Evolutionary conservation across 331 rosid genomes (phyloP), one percentile per base, ranked within the genome.

Genomic region (Spiraea crenata): DNA sequence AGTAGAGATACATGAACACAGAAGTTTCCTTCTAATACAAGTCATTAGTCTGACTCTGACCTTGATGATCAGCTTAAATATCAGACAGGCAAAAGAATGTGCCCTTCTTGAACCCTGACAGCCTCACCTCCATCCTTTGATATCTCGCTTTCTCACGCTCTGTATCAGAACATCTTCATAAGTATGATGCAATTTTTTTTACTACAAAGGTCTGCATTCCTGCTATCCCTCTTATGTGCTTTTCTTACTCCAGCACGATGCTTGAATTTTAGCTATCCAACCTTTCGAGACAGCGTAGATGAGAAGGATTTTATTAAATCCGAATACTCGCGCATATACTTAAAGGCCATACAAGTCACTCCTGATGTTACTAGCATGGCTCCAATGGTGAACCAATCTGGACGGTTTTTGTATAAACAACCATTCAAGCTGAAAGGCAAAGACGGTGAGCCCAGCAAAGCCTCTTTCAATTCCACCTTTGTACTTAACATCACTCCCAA

Each of bases 391-490:
- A 34, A 89, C n/a, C 48, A 16, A 55, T 76, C 92, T 3, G 92
- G 92, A 25, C 78, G 96, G 7, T 73, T 71, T 58, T 76, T 84
- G 45, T 83, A 76, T 74, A 9, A n/a, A 0, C 2, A 63, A 39
- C 84, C 78, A 8, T 81, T 81, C 70, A 76, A 44, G 17, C 47
- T 91, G 3, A 44, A 75, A 35, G 71, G 75, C 5, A 65, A 81
- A 19, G 73, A 37, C 8, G 48, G 48, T 38, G 11, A 39, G 12
- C 20, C n/a, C 16, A 59, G 45, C 13, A 39, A 16, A 42, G 89
- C 90, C 7, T 16, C 80, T 3, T 92, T 92, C 71, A 84, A 71
- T 44, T 81, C 98, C 46, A 83, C 93, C 48, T 87, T 92, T 72
- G 81, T 74, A 2, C 75, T 92, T 51, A 83, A 66, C 25, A 80